Evolutionary conservation across 1,284 basidiomycete species (phyloP).

Genomic region (Mycena sp.): DNA sequence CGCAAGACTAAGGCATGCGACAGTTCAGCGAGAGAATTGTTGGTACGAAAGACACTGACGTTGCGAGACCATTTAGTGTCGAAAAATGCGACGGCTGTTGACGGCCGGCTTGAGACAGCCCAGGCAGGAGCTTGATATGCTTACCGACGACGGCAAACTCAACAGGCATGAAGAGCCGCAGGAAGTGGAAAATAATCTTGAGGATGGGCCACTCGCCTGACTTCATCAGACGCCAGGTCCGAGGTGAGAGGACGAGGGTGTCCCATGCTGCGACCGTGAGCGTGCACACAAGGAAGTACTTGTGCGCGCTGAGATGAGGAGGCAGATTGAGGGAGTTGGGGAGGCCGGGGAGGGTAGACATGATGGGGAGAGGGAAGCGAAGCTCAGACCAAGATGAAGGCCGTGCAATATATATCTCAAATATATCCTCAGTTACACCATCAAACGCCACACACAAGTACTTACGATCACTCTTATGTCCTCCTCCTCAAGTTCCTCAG

Average conservation of each 20-base stretch:
- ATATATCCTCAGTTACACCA: background rate
- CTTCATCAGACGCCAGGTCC: conserved; percentile 76
- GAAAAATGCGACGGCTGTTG: conserved; percentile 80
- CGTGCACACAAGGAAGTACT: conserved; percentile 87
- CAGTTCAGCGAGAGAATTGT: conserved; percentile 16
- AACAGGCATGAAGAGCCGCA: conserved; percentile 77
- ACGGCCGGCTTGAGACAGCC: conserved; percentile 19
- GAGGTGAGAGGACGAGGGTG: conserved; percentile 80
- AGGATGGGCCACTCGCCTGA: conserved; percentile 78
- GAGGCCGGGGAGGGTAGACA: conserved; percentile 7
- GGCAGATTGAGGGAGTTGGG: conserved; percentile 38
- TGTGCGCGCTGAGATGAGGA: conserved; percentile 81
- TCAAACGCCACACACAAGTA: background rate
- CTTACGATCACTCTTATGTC: too few relatives aligned
- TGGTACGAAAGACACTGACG: conserved; percentile 46
- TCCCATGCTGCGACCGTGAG: conserved; percentile 89
- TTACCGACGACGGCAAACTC: conserved; percentile 80
- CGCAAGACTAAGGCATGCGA: conserved; percentile 57
- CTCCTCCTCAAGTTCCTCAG: background rate
- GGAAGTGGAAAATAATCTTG: conserved; percentile 78
- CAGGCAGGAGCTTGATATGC: conserved; percentile 30
- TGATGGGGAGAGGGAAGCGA: background rate
- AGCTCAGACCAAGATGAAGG: conserved; percentile 1
- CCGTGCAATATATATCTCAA: background rate
- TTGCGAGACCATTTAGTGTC: conserved; percentile 70